These are phyloP conservation scores for Eimeria nieschulzi DNA, from an alignment of 169 alveolate genomes.

Conservation along the genomic window DNA sequence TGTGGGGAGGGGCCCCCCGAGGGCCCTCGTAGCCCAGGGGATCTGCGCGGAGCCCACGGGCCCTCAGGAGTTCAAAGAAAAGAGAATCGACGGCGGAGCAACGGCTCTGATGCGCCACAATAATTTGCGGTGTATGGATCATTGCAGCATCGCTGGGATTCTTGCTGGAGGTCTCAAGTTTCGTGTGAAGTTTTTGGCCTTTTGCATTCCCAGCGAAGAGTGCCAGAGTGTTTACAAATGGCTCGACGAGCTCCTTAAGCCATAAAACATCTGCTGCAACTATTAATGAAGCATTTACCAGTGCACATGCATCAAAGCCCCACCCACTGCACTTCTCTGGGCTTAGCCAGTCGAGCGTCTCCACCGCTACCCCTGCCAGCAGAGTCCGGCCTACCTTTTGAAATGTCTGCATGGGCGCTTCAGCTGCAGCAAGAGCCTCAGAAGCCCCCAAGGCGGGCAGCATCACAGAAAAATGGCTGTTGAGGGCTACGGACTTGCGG, in stretches of 20 bases:
- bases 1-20: neutral
- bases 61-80: neutral
- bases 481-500: constrained; percentile 10
- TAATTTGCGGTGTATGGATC: neutral
- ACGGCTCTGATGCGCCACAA: constrained; percentile 36
- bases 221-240: constrained; percentile 31
- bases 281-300: neutral
- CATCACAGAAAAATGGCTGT: neutral
- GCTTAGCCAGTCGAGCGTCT: constrained; percentile 45
- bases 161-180: too few species aligned
- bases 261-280: constrained; percentile 47
- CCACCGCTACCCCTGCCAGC: constrained; percentile 33
- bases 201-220: neutral
- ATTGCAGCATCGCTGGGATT: neutral
- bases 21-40: constrained; percentile 22
- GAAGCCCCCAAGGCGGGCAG: constrained; percentile 11
- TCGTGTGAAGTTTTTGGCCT: neutral
- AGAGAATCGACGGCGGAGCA: constrained; percentile 20
- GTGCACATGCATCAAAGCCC: constrained; percentile 15
- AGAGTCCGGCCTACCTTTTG: neutral
- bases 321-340: constrained; percentile 23
- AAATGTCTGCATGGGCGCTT: too few species aligned
- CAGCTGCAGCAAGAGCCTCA: neutral
- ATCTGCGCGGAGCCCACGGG: neutral
- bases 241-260: constrained; percentile 34